Percentiles rank a stretch among this genome's conserved stretches.
phyloP scores from a whole-genome alignment of 1,284 basidiomycete genomes.

The Vanrija pseudolonga region DNA sequence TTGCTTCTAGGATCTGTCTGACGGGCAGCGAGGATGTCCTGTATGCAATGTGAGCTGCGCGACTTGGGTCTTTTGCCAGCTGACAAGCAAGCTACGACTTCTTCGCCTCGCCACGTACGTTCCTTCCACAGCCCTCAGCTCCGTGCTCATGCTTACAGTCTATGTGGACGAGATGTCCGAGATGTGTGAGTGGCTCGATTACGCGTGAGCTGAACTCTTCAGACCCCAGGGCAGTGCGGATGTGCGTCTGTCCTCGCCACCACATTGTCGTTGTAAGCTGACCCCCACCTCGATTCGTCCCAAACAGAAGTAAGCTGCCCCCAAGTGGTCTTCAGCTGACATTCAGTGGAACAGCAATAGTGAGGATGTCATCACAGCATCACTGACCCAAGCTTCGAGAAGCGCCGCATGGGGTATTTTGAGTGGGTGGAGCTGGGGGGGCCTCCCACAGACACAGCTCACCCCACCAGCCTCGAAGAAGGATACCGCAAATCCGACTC shows the following conservation, averaged over 20 bases:
- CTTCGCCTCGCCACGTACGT: constrained; percentile 41
- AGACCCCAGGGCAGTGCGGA: constrained; percentile 17
- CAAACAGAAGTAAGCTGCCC: not conserved
- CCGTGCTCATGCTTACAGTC: constrained; percentile 13
- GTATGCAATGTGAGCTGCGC: constrained; percentile 37
- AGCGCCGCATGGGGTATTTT: constrained; percentile 43
- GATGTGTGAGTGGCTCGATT: constrained; percentile 30
- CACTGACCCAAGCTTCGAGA: constrained; percentile 26
- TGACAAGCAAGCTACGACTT: constrained; percentile 37
- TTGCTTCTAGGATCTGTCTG: not conserved
- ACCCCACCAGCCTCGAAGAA: constrained; percentile 29
- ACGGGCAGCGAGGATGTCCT: constrained; percentile 39
- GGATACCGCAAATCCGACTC: constrained; percentile 44
- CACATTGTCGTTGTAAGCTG: not conserved
- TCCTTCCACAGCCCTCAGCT: not conserved
- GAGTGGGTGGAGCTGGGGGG: constrained; percentile 21
- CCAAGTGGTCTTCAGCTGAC: not conserved
- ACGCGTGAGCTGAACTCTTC: not conserved
- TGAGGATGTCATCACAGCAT: too few relatives aligned
- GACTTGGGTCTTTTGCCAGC: not conserved
- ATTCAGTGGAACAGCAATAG: constrained; percentile 46
- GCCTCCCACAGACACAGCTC: not conserved
- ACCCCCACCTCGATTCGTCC: not conserved
- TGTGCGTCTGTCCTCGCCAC: constrained; percentile 4
- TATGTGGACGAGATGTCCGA: constrained; percentile 46